A percentile compares a stretch with the other conserved stretches of the same genome.
These are phyloP conservation scores for Tribonema minus DNA, from an alignment of 108 stramenopile species.

Conservation along the genomic window DNA sequence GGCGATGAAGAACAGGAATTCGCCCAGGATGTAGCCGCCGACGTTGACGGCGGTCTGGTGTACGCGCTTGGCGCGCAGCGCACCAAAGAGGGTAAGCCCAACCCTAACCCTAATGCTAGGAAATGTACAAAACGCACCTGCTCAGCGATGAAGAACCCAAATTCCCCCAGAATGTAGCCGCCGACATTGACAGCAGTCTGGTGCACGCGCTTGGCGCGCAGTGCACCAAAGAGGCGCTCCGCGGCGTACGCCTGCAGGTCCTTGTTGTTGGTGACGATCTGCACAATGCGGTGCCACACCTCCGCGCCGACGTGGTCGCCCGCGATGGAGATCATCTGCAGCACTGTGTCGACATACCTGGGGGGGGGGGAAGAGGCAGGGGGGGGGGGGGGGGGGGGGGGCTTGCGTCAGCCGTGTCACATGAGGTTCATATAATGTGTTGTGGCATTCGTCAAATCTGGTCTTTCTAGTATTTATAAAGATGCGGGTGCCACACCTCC, in stretches of 20 bases:
- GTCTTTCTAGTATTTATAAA: too few relatives aligned
- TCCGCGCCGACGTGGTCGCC: slow-evolving; percentile 92
- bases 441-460: too few relatives aligned
- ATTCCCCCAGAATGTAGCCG: slow-evolving; percentile 93
- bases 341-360: slow-evolving; percentile 96
- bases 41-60: slow-evolving; percentile 86
- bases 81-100: too few relatives aligned
- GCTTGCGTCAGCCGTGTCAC: too few relatives aligned
- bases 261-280: slow-evolving; percentile 94
- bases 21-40: slow-evolving; percentile 91
- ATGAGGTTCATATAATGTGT: too few relatives aligned
- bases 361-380: too few relatives aligned
- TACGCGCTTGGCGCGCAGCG: slow-evolving; percentile 68
- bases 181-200: slow-evolving; percentile 83
- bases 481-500: slow-evolving; percentile 95
- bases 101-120: too few relatives aligned
- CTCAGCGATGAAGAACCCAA: slow-evolving; percentile 91
- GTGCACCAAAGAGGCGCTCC: slow-evolving; percentile 73
- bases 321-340: slow-evolving; percentile 83
- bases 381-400: too few relatives aligned
- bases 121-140: slow-evolving; percentile 59
- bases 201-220: slow-evolving; percentile 72
- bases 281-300: slow-evolving; percentile 96
- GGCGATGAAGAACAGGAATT: slow-evolving; percentile 91
- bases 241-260: slow-evolving; percentile 78